Evolutionary conservation across 2,329 filamentous ascomycete genomes (phyloP).

Genomic region (Fusarium sp.): DNA sequence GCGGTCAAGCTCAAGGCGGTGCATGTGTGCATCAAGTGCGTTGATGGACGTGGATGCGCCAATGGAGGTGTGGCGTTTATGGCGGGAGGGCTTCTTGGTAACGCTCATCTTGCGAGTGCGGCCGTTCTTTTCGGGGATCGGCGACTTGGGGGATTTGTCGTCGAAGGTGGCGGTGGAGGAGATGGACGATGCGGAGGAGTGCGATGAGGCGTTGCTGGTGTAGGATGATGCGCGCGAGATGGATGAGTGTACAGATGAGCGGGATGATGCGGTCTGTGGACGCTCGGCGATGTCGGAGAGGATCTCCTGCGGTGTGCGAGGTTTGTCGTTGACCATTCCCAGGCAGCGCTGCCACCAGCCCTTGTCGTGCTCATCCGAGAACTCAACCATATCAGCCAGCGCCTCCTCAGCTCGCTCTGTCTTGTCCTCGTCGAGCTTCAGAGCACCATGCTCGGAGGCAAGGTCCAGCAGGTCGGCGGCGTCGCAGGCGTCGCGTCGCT

Average conservation of each 20-base stretch:
- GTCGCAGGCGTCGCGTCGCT: constrained; percentile 46
- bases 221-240: constrained; percentile 49
- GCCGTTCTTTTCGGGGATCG: constrained; percentile 41
- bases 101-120: constrained; percentile 51
- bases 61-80: constrained; percentile 44
- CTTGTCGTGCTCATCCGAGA: constrained; percentile 46
- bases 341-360: constrained; percentile 50
- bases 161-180: constrained; percentile 40
- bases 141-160: constrained; percentile 39
- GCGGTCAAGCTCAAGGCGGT: constrained; percentile 48
- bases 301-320: constrained; percentile 47
- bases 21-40: constrained; percentile 45
- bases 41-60: constrained; percentile 41
- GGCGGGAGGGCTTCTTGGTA: constrained; percentile 43
- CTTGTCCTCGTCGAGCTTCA: constrained; percentile 47
- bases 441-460: constrained; percentile 46
- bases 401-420: constrained; percentile 46
- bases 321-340: constrained; percentile 44
- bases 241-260: constrained; percentile 41
- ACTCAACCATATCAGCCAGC: constrained; percentile 46
- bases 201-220: constrained; percentile 39
- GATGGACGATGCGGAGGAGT: constrained; percentile 46
- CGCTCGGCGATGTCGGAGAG: constrained; percentile 48
- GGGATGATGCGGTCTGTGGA: constrained; percentile 29
- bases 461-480: constrained; percentile 47